Conservation (phyloP, 345 rosid species). For the Cardiospermum halicacabum region DNA sequence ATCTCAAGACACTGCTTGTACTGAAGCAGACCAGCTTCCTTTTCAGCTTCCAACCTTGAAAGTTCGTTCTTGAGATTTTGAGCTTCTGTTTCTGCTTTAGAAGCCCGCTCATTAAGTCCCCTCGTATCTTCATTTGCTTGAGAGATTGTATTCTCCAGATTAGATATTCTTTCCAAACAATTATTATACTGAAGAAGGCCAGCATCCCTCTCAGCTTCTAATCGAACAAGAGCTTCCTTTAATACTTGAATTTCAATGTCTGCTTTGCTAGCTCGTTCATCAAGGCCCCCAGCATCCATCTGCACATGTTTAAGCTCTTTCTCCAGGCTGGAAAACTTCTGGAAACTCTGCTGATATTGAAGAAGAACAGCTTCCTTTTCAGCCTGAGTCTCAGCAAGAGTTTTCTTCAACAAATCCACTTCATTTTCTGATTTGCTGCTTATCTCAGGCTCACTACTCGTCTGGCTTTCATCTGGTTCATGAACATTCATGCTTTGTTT, state of each 20-base stretch:
- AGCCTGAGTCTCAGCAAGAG: slow-evolving; percentile 59
- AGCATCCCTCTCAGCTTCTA: slow-evolving; percentile 74
- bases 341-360: slow-evolving; percentile 61
- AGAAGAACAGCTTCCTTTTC: slow-evolving; percentile 64
- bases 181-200: slow-evolving; percentile 58
- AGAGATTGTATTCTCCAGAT: slow-evolving; percentile 41
- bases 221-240: slow-evolving; percentile 55
- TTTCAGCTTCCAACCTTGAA: slow-evolving; percentile 56
- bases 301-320: slow-evolving; percentile 55
- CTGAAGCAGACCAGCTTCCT: slow-evolving; percentile 51
- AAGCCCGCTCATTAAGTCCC: slow-evolving; percentile 43
- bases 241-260: slow-evolving; percentile 67
- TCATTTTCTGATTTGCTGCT: slow-evolving; percentile 52
- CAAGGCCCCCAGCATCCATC: slow-evolving; percentile 52
- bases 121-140: slow-evolving; percentile 44
- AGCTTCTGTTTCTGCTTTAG: slow-evolving; percentile 60
- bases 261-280: slow-evolving; percentile 70
- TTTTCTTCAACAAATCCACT: slow-evolving; percentile 50
- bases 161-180: slow-evolving; percentile 57
- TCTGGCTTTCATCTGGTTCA: slow-evolving; percentile 30
- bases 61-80: slow-evolving; percentile 52
- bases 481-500: slow-evolving; percentile 20
- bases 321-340: slow-evolving; percentile 61
- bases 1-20: slow-evolving; percentile 58
- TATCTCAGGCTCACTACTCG: slow-evolving; percentile 32